Percentiles rank a stretch among this genome's conserved stretches.
Conservation (phyloP, 2,329 filamentous ascomycete species). For the Xylariales sp. region DNA sequence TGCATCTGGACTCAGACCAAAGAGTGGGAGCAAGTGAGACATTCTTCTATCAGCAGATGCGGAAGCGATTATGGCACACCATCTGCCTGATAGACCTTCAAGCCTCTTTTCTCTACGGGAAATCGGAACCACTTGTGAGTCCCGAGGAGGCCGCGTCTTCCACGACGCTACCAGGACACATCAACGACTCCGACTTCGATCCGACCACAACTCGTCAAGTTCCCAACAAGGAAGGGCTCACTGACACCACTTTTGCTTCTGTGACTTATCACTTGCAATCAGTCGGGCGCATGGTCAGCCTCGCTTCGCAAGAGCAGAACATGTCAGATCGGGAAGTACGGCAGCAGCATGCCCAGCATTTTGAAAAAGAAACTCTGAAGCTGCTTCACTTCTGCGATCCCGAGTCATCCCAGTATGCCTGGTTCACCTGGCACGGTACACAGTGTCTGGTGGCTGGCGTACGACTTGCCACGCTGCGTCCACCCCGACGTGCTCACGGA, state of each 20-base stretch:
- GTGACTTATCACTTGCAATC: slow-evolving; percentile 20
- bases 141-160: slow-evolving; percentile 9
- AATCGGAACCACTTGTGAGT: slow-evolving; percentile 19
- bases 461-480: slow-evolving; percentile 15
- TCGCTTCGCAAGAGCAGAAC: slow-evolving; percentile 1
- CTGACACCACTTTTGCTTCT: slow-evolving; percentile 25
- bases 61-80: slow-evolving; percentile 17
- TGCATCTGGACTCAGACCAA: slow-evolving; percentile 11
- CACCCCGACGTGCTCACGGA: slow-evolving; percentile 5
- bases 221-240: slow-evolving; percentile 17
- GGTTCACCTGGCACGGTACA: slow-evolving; percentile 24
- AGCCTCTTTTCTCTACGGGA: slow-evolving; percentile 12
- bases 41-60: slow-evolving; percentile 19
- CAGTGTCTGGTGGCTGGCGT: slow-evolving; percentile 18
- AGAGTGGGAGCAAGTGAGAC: slow-evolving; percentile 2
- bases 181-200: slow-evolving; percentile 24
- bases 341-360: slow-evolving; percentile 12
- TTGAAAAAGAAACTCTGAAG: slow-evolving; percentile 15
- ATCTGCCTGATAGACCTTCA: slow-evolving; percentile 22
- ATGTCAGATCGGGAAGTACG: slow-evolving; percentile 10
- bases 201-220: slow-evolving; percentile 10
- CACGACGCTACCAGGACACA: slow-evolving; percentile 12
- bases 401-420: slow-evolving; percentile 21
- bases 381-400: slow-evolving; percentile 26
- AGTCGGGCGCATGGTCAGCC: slow-evolving; percentile 16